Evolutionary conservation across 257 asterid species (phyloP).

Genomic region (Ilex aquifolium): DNA sequence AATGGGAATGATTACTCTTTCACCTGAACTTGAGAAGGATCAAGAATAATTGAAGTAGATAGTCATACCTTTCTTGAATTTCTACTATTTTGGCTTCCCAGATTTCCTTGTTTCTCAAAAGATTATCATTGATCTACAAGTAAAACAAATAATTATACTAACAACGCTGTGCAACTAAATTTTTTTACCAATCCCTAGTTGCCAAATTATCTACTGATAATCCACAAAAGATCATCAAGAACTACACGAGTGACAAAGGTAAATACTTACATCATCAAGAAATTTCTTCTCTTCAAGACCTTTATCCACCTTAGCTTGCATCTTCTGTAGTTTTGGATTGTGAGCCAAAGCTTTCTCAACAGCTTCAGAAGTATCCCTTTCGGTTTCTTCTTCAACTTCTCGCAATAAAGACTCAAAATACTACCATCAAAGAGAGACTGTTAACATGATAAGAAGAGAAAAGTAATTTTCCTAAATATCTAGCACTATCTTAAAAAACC

Average conservation of each 20-base stretch:
- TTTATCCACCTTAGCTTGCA: constrained; percentile 64
- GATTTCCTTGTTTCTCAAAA: constrained; percentile 58
- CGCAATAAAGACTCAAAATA: constrained; percentile 75
- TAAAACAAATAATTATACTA: background rate
- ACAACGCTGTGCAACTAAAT: background rate
- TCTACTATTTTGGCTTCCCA: constrained; percentile 72
- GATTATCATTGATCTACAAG: constrained; percentile 81
- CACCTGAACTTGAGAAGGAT: constrained; percentile 6
- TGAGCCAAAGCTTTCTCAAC: constrained; percentile 67
- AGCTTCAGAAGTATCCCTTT: constrained; percentile 53
- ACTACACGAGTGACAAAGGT: background rate
- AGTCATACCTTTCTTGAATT: constrained; percentile 55
- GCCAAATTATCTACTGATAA: background rate
- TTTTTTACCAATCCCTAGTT: background rate
- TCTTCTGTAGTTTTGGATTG: constrained; percentile 66
- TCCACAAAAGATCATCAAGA: constrained; percentile 23
- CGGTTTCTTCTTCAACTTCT: constrained; percentile 72
- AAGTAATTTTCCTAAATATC: constrained; percentile 9
- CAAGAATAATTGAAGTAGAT: constrained; percentile 5
- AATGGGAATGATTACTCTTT: background rate
- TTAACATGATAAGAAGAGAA: constrained; percentile 18
- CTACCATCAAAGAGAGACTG: constrained; percentile 41
- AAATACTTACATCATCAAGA: constrained; percentile 68
- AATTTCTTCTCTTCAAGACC: constrained; percentile 59
- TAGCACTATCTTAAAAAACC: background rate